phyloP scores from a whole-genome alignment of 371 early-diverging fungal genomes.

The Fennellomyces sp. region DNA sequence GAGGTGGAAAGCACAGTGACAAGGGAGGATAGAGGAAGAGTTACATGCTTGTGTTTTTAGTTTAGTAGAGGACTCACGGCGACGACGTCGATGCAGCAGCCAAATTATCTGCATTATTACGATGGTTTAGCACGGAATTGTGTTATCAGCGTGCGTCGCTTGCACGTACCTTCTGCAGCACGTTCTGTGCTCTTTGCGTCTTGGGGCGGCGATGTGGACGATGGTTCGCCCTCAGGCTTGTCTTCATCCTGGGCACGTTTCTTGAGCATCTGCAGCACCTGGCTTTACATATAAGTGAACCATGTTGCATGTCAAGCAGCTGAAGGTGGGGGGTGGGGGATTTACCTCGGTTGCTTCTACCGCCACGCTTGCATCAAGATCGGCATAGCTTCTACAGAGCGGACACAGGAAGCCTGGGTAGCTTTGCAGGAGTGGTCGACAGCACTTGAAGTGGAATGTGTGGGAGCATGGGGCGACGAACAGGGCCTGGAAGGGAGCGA shows the following conservation, averaged over 20 bases:
- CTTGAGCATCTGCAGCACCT: constrained; percentile 2
- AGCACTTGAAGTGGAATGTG: constrained; percentile 92
- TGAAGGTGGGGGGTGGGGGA: background rate
- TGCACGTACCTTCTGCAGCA: constrained; percentile 4
- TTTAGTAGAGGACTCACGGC: background rate
- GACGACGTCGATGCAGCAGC: background rate
- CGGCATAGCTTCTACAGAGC: constrained; percentile 89
- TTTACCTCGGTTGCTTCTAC: constrained; percentile 49
- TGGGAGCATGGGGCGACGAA: constrained; percentile 94
- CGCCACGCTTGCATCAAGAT: constrained; percentile 73
- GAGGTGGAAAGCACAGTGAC: background rate
- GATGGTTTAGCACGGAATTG: too few relatives aligned
- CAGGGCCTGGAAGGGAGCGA: constrained; percentile 87
- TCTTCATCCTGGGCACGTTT: background rate
- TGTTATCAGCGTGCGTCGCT: too few relatives aligned
- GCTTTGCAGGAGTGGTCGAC: constrained; percentile 58
- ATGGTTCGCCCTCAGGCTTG: background rate
- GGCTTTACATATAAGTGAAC: background rate
- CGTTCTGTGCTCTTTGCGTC: background rate
- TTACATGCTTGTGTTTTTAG: background rate
- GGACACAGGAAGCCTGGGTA: constrained; percentile 87
- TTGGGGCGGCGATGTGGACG: background rate
- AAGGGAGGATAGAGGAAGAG: background rate
- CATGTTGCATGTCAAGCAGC: background rate
- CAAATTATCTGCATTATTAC: too few relatives aligned